Base-by-base conservation (phyloP, 129 eudicot species). In the Deinandra increscens region DNA sequence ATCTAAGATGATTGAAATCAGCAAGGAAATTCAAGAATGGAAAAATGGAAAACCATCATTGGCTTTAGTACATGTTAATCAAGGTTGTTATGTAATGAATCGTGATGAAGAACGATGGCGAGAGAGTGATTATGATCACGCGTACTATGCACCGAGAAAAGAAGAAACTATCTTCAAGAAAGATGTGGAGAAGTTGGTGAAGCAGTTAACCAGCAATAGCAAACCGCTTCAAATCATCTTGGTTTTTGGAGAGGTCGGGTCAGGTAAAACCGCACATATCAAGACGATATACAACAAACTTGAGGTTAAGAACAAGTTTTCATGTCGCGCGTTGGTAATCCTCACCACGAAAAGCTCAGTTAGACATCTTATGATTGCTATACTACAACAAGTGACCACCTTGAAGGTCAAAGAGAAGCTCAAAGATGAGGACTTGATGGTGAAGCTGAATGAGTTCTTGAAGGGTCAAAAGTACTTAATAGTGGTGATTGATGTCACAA, bases 251-350 rank as follows among this genome's bases (percentile, higher is more conserved):
- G 78, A 73, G 67, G 39, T 64, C 29, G 82, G 82, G 6, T 22
- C 34, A 9, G 86, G 86, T 44, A 82, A 82, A 72, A 69, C 83
- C 4, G 60, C 81, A 9, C 63, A 75, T 18, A 81, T 79, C 7
- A 78, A 72, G 59, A 59, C 43, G n/a, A 62, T 84, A 23, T 84
- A 78, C 59, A 49, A 75, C 73, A 68, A 75, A 46, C 63, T 10
- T 38, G 22, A 14, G n/a, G 69, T 62, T 23, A 63, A 65, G 66
- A 65, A 65, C 59, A 74, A 54, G 29, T 84, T 84, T 43, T 3
- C 62, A 44, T 31, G 66, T n/a, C 72, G 60, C 46, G 71, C 80
- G 12, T 56, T 81, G 80, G 69, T 68, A 7, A 11, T 61, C 5
- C 38, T 81, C 34, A 60, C 80, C 4, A 18, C 66, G 71, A 64